A percentile compares a stretch with the other conserved stretches of the same genome.
These are phyloP conservation scores for Chaetomiaceae sp. DNA, from an alignment of 2,329 filamentous ascomycete genomes.

Conservation along the genomic window DNA sequence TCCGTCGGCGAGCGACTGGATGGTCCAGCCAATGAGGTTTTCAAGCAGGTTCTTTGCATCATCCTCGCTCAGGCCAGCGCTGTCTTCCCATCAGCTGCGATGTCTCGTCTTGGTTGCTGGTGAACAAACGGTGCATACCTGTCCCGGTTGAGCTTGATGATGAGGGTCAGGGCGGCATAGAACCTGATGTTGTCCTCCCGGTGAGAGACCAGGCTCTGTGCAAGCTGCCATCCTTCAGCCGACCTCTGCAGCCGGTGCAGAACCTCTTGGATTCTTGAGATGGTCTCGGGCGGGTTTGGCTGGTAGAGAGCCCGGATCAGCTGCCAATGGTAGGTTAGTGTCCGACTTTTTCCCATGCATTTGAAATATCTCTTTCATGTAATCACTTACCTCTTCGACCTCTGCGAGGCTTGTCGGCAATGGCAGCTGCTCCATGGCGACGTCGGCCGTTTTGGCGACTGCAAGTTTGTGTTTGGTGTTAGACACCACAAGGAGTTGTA, in stretches of 20 bases:
- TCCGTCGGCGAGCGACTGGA: constrained; percentile 48
- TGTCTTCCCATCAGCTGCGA: constrained; percentile 25
- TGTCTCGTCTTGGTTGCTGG: background rate
- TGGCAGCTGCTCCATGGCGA: constrained; percentile 29
- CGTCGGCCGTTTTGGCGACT: constrained; percentile 6
- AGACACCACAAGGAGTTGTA: background rate
- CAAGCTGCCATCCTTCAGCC: constrained; percentile 78
- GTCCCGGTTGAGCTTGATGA: constrained; percentile 91
- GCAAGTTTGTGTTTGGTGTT: background rate
- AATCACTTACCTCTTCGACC: constrained; percentile 33
- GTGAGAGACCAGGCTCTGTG: constrained; percentile 67
- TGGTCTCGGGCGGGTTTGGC: constrained; percentile 44
- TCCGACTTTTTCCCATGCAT: background rate
- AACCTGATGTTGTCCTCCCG: constrained; percentile 76
- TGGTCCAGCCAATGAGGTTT: constrained; percentile 59
- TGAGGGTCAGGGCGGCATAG: constrained; percentile 88
- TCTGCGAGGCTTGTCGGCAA: constrained; percentile 33
- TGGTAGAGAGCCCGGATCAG: constrained; percentile 52
- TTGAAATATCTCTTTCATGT: background rate
- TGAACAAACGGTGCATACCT: constrained; percentile 48
- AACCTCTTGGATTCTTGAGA: constrained; percentile 60
- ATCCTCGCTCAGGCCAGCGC: constrained; percentile 49
- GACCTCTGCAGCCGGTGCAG: constrained; percentile 77
- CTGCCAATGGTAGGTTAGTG: constrained; percentile 27
- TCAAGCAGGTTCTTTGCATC: constrained; percentile 57